Percentiles rank a stretch among this genome's conserved stretches.
Conservation (phyloP, 805 yeast genomes). For the Hermanozyma aechmeae region DNA sequence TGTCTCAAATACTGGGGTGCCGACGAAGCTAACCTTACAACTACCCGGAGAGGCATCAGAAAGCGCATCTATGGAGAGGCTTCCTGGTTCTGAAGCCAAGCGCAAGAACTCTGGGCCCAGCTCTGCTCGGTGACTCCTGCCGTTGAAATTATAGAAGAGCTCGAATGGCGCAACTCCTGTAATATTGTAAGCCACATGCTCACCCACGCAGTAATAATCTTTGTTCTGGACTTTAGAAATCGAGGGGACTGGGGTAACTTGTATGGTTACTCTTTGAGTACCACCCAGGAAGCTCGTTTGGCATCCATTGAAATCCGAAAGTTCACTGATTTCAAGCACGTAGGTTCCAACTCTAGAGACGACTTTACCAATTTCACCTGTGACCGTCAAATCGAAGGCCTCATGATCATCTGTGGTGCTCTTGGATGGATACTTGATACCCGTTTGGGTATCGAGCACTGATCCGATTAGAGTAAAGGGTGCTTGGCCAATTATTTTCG, state of each 20-base stretch:
- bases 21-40: constrained; percentile 57
- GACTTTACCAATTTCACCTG: too few relatives aligned
- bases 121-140: constrained; percentile 45
- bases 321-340: constrained; percentile 43
- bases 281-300: constrained; percentile 27
- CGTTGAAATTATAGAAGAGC: constrained; percentile 67
- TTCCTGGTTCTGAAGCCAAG: constrained; percentile 79
- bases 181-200: constrained; percentile 65
- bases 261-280: constrained; percentile 37
- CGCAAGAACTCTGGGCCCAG: constrained; percentile 44
- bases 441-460: too few relatives aligned
- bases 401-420: too few relatives aligned
- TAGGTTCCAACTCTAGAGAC: too few relatives aligned
- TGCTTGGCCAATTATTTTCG: too few relatives aligned
- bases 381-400: too few relatives aligned
- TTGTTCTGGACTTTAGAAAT: constrained; percentile 28
- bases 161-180: constrained; percentile 76
- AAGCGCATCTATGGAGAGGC: constrained; percentile 52
- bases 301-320: constrained; percentile 70
- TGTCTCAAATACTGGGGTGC: constrained; percentile 17
- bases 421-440: too few relatives aligned
- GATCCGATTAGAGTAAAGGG: too few relatives aligned
- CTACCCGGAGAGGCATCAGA: constrained; percentile 65
- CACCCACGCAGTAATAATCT: constrained; percentile 81
- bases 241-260: constrained; percentile 70